phyloP scores from a whole-genome alignment of 768 basidiomycete species.

The Boletus huronensis region DNA sequence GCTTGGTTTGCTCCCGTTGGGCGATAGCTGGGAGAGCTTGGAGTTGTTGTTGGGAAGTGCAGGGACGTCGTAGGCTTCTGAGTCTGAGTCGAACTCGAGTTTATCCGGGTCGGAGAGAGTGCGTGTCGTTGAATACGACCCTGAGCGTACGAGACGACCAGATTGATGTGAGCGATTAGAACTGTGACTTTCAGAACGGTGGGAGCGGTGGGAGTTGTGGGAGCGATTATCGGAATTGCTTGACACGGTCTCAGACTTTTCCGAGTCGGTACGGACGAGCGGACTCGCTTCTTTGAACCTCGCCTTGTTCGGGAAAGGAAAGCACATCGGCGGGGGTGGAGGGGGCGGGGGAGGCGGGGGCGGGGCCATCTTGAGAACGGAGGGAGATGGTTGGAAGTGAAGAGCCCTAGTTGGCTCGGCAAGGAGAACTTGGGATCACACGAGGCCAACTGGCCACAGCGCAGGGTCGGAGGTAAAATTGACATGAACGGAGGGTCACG shows the following conservation, averaged over 20 bases:
- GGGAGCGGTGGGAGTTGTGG: constrained; percentile 30
- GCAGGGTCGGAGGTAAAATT: constrained; percentile 24
- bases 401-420: constrained; percentile 17
- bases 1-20: constrained; percentile 34
- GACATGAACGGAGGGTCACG: constrained; percentile 3
- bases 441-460: constrained; percentile 27
- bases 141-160: constrained; percentile 35
- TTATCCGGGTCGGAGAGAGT: constrained; percentile 42
- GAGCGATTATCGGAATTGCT: constrained; percentile 26
- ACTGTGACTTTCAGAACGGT: constrained; percentile 18
- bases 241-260: constrained; percentile 47
- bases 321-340: constrained; percentile 52
- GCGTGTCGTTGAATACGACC: constrained; percentile 43
- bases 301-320: constrained; percentile 45
- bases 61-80: constrained; percentile 52
- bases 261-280: constrained; percentile 33
- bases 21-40: constrained; percentile 43
- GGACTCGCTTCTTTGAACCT: constrained; percentile 30
- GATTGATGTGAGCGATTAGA: constrained; percentile 25
- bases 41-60: constrained; percentile 31
- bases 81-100: constrained; percentile 57
- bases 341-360: constrained; percentile 51
- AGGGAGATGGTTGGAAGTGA: constrained; percentile 15
- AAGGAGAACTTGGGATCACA: constrained; percentile 20
- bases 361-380: constrained; percentile 43